Evolutionary conservation across 768 basidiomycete genomes (phyloP), one percentile per base, ranked within the genome.

Genomic region (Clitopilus passeckerianus): DNA sequence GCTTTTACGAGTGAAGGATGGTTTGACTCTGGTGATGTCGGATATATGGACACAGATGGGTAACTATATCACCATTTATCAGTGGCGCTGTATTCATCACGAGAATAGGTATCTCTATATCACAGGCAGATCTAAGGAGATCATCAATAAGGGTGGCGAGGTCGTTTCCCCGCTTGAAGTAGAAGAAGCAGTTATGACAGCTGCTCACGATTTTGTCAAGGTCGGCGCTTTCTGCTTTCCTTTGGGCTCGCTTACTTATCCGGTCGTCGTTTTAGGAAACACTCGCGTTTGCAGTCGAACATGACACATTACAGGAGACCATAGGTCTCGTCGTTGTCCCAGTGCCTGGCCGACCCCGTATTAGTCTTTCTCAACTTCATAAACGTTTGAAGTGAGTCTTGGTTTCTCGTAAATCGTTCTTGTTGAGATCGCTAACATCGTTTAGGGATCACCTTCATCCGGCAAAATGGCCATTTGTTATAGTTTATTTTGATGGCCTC

Each of bases 101-200:
- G 4, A 33, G 6, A 30, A 43, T 43, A 74, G 72, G 35, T 74
- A 77, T 61, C 64, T 85, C 2, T 77, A 75, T 59, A 78, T 86
- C 61, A 85, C 83, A 0, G 84, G 83, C 9, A 75, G 83, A 23
- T 76, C 83, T 18, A 86, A 86, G 66, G 84, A 86, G 71, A 81
- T 84, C 60, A 83, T 83, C 62, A 80, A 81, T 64, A 79, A 81
- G 63, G 84, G 83, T 16, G 84, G 84, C 7, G 84, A 86, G 69
- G 83, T 85, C 56, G 78, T 85, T 43, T 82, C 80, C 3, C 85
- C 85, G 0, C 80, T 85, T 59, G 84, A 86, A 69, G 71, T 86
- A 22, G 85, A 86, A 68, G 80, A 83, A 57, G 84, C 84, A 3
- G 70, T 86, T 37, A 68, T 73, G 41, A 74, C 70, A 16, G 75